Evolutionary conservation across 1,284 basidiomycete species (phyloP).

Genomic region (Lentinula novae-zelandiae): DNA sequence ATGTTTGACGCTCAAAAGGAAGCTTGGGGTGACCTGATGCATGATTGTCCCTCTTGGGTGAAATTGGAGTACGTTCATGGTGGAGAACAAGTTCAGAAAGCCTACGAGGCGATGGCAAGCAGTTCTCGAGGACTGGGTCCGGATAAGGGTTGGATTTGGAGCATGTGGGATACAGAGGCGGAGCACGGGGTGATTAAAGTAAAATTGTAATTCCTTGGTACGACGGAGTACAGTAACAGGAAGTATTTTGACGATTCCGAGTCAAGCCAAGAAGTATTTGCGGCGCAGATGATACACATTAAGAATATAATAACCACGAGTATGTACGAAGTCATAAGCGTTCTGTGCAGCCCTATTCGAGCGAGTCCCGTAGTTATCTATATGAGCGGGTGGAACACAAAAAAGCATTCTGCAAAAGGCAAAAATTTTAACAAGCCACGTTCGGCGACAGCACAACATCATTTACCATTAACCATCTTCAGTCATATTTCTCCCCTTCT

Average conservation of each 20-base stretch:
- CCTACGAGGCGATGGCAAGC: constrained; percentile 41
- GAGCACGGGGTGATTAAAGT: neutral
- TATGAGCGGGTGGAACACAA: neutral
- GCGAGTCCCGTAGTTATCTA: neutral
- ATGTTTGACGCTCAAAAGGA: constrained; percentile 45
- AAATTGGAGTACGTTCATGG: constrained; percentile 44
- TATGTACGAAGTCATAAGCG: neutral
- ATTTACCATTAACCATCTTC: neutral
- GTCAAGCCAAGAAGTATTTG: neutral
- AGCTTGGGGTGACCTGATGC: constrained; percentile 56
- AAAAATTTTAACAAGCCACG: neutral
- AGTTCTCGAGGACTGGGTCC: constrained; percentile 33
- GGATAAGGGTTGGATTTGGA: constrained; percentile 55
- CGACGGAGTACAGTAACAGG: neutral
- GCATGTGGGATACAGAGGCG: constrained; percentile 44
- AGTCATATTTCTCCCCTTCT: neutral
- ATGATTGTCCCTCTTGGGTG: constrained; percentile 52
- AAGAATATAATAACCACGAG: neutral
- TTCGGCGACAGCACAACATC: neutral
- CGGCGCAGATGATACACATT: neutral
- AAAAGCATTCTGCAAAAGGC: neutral
- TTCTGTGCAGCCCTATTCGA: neutral
- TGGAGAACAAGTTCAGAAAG: constrained; percentile 38
- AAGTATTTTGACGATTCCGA: neutral
- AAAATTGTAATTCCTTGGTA: constrained; percentile 8